A percentile compares a stretch with the other conserved stretches of the same genome.
Evolutionary conservation across 2,329 filamentous ascomycete genomes (phyloP).

Genomic region (Hymenoscyphus infarciens): DNA sequence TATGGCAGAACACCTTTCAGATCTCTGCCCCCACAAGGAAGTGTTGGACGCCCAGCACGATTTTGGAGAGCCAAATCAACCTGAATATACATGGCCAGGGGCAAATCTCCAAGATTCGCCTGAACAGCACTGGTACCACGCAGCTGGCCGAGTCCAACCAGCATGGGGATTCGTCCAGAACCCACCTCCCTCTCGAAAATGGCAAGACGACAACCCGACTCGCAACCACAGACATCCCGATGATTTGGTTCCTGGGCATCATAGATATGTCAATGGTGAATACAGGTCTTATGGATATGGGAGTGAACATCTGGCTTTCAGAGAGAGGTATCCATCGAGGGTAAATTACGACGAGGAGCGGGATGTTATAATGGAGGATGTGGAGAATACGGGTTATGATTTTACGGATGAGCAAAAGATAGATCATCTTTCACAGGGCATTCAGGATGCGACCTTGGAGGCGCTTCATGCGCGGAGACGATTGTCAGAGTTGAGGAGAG

Average conservation of each 20-base stretch:
- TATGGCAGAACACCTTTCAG: background rate
- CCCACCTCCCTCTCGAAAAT: background rate
- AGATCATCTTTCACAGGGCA: background rate
- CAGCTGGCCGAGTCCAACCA: background rate
- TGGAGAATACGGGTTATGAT: background rate
- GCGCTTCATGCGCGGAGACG: background rate
- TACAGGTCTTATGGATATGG: background rate
- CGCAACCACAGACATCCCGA: background rate
- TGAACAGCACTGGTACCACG: background rate
- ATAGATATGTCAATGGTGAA: background rate
- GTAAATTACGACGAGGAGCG: background rate
- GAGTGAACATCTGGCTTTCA: background rate
- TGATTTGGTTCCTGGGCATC: background rate
- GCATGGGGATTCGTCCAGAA: background rate
- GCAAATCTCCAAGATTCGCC: background rate
- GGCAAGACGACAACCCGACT: background rate
- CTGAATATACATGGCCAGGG: background rate
- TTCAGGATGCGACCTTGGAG: background rate
- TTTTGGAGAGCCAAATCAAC: background rate
- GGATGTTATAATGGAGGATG: slow-evolving; percentile 5
- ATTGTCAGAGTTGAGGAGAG: slow-evolving; percentile 1
- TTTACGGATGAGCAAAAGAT: background rate
- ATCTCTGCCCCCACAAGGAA: background rate
- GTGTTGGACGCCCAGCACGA: background rate
- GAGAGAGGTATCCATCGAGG: background rate